Evolutionary conservation across 352 stramenopile genomes (phyloP).

Genomic region (Pilasporangium apinafurcum): DNA sequence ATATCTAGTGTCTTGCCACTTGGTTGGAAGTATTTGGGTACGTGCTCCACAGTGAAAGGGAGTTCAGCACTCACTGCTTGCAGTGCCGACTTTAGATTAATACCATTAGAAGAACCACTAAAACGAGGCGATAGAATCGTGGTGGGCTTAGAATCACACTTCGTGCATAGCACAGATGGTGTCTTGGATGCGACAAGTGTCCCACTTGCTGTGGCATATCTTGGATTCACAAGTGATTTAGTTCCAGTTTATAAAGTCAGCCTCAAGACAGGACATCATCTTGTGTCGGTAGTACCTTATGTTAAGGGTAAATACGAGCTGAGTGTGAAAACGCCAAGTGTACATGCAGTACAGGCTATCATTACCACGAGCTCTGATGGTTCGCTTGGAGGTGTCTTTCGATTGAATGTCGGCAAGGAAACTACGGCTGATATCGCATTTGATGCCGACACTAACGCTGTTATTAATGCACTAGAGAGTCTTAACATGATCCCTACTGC

Average conservation of each 20-base stretch:
- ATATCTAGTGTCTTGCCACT: conserved; percentile 49
- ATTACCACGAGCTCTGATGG: conserved; percentile 35
- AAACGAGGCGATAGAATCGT: conserved; percentile 76
- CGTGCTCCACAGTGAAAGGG: conserved; percentile 30
- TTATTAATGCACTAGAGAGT: conserved; percentile 61
- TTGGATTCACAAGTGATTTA: conserved; percentile 38
- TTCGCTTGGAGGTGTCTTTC: conserved; percentile 58
- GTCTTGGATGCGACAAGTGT: conserved; percentile 52
- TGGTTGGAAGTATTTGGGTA: conserved; percentile 70
- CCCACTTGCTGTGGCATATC: conserved; percentile 64
- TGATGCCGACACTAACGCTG: conserved; percentile 17
- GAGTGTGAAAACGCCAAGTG: conserved; percentile 65
- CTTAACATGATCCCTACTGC: conserved; percentile 46
- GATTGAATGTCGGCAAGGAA: conserved; percentile 38
- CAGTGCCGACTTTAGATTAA: conserved; percentile 25
- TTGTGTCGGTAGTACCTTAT: conserved; percentile 83
- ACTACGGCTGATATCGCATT: conserved; percentile 52
- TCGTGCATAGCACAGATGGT: conserved; percentile 44
- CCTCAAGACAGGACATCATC: conserved; percentile 63
- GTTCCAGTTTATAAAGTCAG: conserved; percentile 68
- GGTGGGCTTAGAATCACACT: conserved; percentile 70
- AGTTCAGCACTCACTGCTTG: conserved; percentile 27
- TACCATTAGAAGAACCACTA: conserved; percentile 30
- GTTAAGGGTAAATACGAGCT: conserved; percentile 89
- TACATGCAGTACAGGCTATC: conserved; percentile 75